Percentiles rank a stretch among this genome's conserved stretches.
phyloP scores from a whole-genome alignment of 2,329 filamentous ascomycete species.

The Bisporella sp. region DNA sequence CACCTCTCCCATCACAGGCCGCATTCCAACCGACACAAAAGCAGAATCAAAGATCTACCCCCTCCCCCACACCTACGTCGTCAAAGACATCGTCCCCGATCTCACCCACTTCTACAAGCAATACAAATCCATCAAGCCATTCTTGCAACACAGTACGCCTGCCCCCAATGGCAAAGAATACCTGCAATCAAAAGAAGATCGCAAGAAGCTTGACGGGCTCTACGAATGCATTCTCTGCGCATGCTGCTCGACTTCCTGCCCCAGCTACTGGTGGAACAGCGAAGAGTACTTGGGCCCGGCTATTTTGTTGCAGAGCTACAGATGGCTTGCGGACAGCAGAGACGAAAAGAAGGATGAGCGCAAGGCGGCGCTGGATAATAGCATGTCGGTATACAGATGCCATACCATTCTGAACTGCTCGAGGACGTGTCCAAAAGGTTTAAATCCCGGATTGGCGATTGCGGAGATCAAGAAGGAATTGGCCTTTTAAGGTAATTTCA shows the following conservation, averaged over 20 bases:
- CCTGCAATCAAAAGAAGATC: constrained; percentile 84
- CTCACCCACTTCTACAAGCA: constrained; percentile 99
- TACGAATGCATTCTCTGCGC: constrained; percentile 99
- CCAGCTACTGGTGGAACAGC: constrained; percentile 99
- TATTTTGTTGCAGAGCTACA: constrained; percentile 94
- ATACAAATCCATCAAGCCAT: constrained; percentile 99
- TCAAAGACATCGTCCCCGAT: constrained; percentile 97
- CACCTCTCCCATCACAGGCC: constrained; percentile 49
- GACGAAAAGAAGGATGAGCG: constrained; percentile 85
- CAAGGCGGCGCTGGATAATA: constrained; percentile 91
- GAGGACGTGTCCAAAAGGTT: constrained; percentile 92
- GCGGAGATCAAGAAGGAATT: constrained; percentile 98
- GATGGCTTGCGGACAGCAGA: constrained; percentile 92
- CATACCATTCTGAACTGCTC: constrained; percentile 99
- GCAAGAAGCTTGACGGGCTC: constrained; percentile 88
- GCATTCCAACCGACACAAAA: constrained; percentile 77
- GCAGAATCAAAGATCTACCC: constrained; percentile 94
- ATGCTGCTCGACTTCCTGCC: constrained; percentile 98
- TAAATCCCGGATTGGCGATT: constrained; percentile 93
- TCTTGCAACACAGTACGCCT: constrained; percentile 84
- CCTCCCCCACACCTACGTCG: constrained; percentile 95
- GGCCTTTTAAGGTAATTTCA: constrained; percentile 39
- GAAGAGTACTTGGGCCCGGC: constrained; percentile 98
- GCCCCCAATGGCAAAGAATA: constrained; percentile 83
- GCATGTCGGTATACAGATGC: constrained; percentile 97